Conservation (phyloP, 805 yeast species). For the Pichia thaimueangensis region DNA sequence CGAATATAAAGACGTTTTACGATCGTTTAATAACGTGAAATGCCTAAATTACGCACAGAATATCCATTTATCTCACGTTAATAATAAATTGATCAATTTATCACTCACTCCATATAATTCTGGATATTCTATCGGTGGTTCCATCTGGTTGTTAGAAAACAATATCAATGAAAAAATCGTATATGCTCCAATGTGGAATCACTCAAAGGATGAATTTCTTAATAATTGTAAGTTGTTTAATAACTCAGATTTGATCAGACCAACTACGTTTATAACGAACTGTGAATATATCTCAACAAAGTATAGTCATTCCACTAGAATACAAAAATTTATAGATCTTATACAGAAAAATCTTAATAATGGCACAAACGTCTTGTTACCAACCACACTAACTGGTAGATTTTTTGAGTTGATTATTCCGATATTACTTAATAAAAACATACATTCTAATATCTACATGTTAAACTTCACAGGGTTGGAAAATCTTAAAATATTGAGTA, state of each 20-base stretch:
- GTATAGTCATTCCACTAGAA: conserved; percentile 53
- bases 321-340: conserved; percentile 55
- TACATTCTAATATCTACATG: conserved; percentile 32
- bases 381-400: conserved; percentile 75
- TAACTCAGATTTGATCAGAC: conserved; percentile 59
- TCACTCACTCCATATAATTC: conserved; percentile 78
- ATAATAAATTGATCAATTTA: conserved; percentile 55
- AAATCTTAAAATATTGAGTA: conserved; percentile 71
- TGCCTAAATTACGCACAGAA: conserved; percentile 78
- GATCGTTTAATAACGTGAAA: conserved; percentile 63
- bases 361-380: conserved; percentile 79
- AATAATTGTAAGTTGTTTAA: conserved; percentile 54
- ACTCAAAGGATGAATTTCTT: conserved; percentile 78
- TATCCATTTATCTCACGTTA: conserved; percentile 29
- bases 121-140: conserved; percentile 92
- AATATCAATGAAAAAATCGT: conserved; percentile 74
- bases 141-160: conserved; percentile 67
- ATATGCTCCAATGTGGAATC: conserved; percentile 93
- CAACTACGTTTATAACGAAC: conserved; percentile 77
- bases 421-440: conserved; percentile 28
- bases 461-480: conserved; percentile 77
- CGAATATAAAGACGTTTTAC: conserved; percentile 71
- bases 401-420: conserved; percentile 78
- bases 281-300: conserved; percentile 56
- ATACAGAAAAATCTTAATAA: conserved; percentile 60